These are phyloP conservation scores for Oryza australiensis DNA, from an alignment of 176 grass and related monocot genomes.

Conservation along the genomic window DNA sequence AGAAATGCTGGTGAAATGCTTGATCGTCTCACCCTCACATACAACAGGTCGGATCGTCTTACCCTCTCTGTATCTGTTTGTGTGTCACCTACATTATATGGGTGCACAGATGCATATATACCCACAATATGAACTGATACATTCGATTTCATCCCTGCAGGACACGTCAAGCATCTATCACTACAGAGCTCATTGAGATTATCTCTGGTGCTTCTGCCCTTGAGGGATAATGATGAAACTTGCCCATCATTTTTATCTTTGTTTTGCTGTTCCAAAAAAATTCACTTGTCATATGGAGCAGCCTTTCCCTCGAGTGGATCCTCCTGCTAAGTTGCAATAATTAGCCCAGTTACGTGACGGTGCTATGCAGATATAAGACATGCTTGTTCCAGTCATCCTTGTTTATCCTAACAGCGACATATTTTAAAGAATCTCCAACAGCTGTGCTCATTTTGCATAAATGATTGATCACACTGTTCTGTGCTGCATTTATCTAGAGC, in stretches of 20 bases:
- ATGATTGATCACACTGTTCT: not conserved
- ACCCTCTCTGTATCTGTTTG: not conserved
- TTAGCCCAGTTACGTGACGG: constrained; percentile 7
- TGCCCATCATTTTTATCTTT: not conserved
- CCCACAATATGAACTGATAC: not conserved
- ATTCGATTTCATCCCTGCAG: constrained; percentile 45
- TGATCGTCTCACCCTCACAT: constrained; percentile 85
- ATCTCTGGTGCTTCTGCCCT: constrained; percentile 96
- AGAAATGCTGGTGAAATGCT: constrained; percentile 98
- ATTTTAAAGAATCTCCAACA: not conserved
- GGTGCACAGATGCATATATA: not conserved
- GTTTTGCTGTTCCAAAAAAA: not conserved
- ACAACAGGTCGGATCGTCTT: constrained; percentile 61
- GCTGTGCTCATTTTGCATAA: not conserved
- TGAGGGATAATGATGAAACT: constrained; percentile 58
- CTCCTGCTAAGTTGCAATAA: constrained; percentile 41
- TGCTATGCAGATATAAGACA: not conserved
- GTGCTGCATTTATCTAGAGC: no score
- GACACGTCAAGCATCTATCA: constrained; percentile 97
- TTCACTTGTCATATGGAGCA: not conserved
- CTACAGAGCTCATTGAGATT: constrained; percentile 89
- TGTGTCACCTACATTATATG: not conserved
- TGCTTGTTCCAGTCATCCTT: constrained; percentile 3
- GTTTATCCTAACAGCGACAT: not conserved
- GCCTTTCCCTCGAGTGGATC: not conserved